Base-by-base conservation (phyloP, 176 grass and related monocot genomes). In the Ensete glaucum region DNA sequence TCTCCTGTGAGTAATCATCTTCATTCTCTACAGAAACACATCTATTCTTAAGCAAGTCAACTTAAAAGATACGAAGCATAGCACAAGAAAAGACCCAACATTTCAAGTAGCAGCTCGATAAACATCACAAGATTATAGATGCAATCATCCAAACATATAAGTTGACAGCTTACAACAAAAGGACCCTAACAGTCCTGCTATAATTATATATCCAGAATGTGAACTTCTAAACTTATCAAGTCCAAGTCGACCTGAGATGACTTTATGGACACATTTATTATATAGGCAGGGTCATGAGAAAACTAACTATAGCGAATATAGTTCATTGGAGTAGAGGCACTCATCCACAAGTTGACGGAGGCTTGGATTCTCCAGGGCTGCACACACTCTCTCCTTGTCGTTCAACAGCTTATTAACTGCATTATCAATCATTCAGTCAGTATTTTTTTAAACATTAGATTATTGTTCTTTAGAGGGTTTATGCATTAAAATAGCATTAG, bases 331-430 rank as follows among this genome's bases (percentile, higher is more conserved):
- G 86, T 81, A 89, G 56, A 98, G 80, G 69, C 95, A 98, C 49
- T 98, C 95, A 17, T 94, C 95, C 0, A 98, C 90, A 82, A 98
- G 73, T 76, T 98, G 95, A 15, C 95, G 88, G 53, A 98, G 82
- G 66, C 93, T 98, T 49, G 95, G 95, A 76, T 98, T 98, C 81
- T 98, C 95, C 72, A 98, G 77, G 14, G 90, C 95, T 67, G 90
- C 95, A 5, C 86, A 88, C 1, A 98, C 90, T 75, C 95, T 85
- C 80, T 98, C 95, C 85, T 98, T 98, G 81, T 98, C 95, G 13
- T 98, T 98, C 81, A 98, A 74, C 62, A 93, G 95, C 60, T 94
- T 98, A 82, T 98, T 98, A 83, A 94, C 90, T 98, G 86, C 17
- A 80, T 82, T 82, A 78, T n/a, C 49, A 76, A 84, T 72, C 1